These are phyloP conservation scores for Echeveria elegans DNA, from an alignment of 164 flowering plant species.

Conservation along the genomic window DNA sequence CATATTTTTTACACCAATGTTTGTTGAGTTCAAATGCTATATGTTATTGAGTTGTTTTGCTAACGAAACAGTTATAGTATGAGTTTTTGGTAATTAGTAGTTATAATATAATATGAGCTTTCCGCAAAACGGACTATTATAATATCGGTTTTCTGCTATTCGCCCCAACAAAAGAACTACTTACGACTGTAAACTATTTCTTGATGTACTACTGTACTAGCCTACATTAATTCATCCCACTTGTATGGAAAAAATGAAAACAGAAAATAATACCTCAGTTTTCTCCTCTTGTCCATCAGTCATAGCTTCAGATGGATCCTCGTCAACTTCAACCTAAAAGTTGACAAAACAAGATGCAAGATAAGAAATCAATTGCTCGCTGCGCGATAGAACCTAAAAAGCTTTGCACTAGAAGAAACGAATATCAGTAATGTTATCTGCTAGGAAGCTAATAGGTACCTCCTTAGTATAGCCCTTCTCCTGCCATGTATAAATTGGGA, in stretches of 20 bases:
- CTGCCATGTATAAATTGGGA: conserved; percentile 94
- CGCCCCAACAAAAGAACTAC: not conserved
- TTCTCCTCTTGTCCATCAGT: conserved; percentile 59
- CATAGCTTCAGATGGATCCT: conserved; percentile 75
- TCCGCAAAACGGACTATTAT: too few species aligned
- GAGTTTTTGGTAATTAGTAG: too few species aligned
- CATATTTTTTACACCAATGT: too few species aligned
- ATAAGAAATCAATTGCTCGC: too few species aligned
- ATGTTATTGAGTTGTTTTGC: too few species aligned
- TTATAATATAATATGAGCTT: too few species aligned
- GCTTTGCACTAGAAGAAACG: not conserved
- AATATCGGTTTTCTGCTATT: too few species aligned
- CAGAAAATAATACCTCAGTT: conserved; percentile 44
- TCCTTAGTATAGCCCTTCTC: conserved; percentile 92
- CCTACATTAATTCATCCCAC: not conserved
- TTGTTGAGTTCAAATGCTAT: too few species aligned
- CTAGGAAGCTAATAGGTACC: conserved; percentile 25
- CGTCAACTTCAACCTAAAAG: conserved; percentile 88
- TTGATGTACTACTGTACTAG: not conserved
- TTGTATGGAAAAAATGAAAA: not conserved
- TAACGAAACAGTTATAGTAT: too few species aligned
- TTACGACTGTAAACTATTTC: not conserved
- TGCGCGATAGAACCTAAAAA: not conserved
- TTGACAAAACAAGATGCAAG: not conserved
- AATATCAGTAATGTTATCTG: not conserved